Conservation (phyloP, 441 rosid species). For the Pelargonium myrrhifolium region DNA sequence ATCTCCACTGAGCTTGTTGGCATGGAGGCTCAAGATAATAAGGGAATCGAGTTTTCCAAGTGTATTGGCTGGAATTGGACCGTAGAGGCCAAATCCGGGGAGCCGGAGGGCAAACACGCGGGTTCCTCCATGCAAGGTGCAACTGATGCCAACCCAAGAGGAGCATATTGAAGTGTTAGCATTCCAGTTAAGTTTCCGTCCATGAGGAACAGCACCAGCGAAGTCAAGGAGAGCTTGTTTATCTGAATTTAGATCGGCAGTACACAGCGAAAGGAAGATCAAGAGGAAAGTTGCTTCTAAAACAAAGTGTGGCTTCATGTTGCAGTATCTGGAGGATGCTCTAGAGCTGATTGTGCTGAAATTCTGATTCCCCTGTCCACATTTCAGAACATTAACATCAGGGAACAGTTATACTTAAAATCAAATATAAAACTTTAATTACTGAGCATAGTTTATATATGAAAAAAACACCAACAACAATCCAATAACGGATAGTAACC, state of each 20-base stretch:
- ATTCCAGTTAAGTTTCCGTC: constrained; percentile 57
- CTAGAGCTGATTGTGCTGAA: constrained; percentile 9
- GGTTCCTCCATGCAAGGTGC: constrained; percentile 29
- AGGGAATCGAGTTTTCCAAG: constrained; percentile 61
- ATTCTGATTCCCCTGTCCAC: constrained; percentile 25
- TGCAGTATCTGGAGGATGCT: constrained; percentile 6
- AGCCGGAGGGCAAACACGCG: constrained; percentile 47
- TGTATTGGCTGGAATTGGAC: constrained; percentile 54
- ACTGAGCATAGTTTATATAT: not conserved
- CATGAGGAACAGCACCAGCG: constrained; percentile 49
- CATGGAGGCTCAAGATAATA: constrained; percentile 52
- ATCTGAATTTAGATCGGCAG: constrained; percentile 47
- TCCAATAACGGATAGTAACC: too few species aligned
- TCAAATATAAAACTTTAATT: not conserved
- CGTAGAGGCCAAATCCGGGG: constrained; percentile 56
- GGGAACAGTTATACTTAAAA: not conserved
- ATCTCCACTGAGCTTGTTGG: constrained; percentile 44
- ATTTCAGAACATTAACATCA: not conserved
- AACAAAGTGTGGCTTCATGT: constrained; percentile 30
- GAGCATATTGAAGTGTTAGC: constrained; percentile 33
- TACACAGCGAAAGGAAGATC: constrained; percentile 20
- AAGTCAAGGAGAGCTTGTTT: constrained; percentile 54
- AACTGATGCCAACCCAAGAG: constrained; percentile 61
- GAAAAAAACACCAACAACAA: not conserved
- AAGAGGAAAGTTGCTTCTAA: not conserved